These are phyloP conservation scores for Trametes villosa DNA, from an alignment of 768 basidiomycete species.

Conservation along the genomic window DNA sequence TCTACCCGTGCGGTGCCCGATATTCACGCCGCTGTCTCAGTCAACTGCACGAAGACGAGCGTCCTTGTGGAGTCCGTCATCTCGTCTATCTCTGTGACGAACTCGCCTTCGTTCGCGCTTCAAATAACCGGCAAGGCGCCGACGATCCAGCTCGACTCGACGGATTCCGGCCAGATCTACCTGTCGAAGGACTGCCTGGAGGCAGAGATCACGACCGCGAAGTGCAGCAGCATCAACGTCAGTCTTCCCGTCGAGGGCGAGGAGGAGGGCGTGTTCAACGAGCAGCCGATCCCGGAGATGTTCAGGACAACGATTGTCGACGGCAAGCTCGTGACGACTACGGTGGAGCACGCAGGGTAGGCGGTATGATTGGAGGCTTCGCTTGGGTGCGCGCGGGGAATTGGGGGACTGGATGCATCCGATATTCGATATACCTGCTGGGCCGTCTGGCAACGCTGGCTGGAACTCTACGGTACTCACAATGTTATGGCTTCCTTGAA, in stretches of 20 bases:
- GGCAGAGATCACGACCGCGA: slow-evolving; percentile 90
- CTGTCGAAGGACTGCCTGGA: slow-evolving; percentile 81
- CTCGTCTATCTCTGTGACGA: slow-evolving; percentile 87
- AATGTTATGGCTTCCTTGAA: background rate
- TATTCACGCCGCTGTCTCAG: slow-evolving; percentile 44
- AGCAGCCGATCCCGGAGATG: slow-evolving; percentile 95
- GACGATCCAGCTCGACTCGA: slow-evolving; percentile 92
- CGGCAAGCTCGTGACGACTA: slow-evolving; percentile 85
- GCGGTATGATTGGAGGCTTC: slow-evolving; percentile 3
- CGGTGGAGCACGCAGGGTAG: slow-evolving; percentile 81
- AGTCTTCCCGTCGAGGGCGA: slow-evolving; percentile 84
- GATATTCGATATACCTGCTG: slow-evolving; percentile 12
- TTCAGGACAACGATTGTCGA: slow-evolving; percentile 79
- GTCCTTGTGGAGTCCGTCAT: slow-evolving; percentile 91
- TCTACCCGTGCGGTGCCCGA: background rate
- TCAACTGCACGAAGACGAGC: slow-evolving; percentile 86
- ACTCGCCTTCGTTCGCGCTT: slow-evolving; percentile 89
- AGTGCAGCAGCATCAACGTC: slow-evolving; percentile 92
- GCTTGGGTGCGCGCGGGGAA: slow-evolving; percentile 1
- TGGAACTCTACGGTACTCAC: slow-evolving; percentile 3
- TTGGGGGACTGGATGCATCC: background rate
- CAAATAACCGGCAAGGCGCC: slow-evolving; percentile 91
- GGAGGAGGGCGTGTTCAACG: slow-evolving; percentile 90
- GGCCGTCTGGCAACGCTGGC: background rate
- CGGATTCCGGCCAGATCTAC: slow-evolving; percentile 94